These are phyloP conservation scores for Nannizziopsis arthrosporioides DNA, from an alignment of 2,329 filamentous ascomycete species.

Conservation along the genomic window DNA sequence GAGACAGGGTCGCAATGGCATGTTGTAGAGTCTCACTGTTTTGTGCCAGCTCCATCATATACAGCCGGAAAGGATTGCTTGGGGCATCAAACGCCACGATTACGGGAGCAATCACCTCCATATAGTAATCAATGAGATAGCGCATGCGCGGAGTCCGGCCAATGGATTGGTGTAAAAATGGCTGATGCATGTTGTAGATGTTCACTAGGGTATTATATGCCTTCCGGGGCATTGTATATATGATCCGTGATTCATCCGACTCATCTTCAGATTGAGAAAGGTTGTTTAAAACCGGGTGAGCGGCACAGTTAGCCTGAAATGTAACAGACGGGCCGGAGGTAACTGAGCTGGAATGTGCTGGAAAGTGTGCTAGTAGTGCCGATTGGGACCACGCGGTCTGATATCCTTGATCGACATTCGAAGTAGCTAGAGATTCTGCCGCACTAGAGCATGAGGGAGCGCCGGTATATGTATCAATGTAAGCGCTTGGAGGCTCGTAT, in stretches of 20 bases:
- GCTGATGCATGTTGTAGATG: conserved; percentile 23
- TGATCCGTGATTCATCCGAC: neutral
- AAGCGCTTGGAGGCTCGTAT: neutral
- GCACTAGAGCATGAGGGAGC: neutral
- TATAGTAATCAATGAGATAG: conserved; percentile 87
- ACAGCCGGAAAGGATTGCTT: conserved; percentile 71
- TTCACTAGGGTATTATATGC: neutral
- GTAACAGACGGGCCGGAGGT: neutral
- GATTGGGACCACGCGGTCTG: neutral
- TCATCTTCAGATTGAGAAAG: neutral
- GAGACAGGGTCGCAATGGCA: conserved; percentile 77
- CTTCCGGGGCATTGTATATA: neutral
- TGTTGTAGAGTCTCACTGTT: conserved; percentile 77
- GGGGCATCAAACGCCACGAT: conserved; percentile 85
- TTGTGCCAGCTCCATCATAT: conserved; percentile 66
- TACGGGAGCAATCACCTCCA: conserved; percentile 80
- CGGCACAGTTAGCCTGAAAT: neutral
- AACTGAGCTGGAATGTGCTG: neutral
- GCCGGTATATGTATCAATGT: neutral
- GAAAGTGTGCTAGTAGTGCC: neutral
- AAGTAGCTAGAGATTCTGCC: too few relatives aligned
- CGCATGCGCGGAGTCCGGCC: conserved; percentile 64
- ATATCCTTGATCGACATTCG: neutral
- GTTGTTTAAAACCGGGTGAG: neutral
- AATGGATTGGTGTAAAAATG: conserved; percentile 38